Percentiles rank a stretch among this genome's conserved stretches.
Conservation (phyloP, 331 rosid species). For the Acacia pycnantha region DNA sequence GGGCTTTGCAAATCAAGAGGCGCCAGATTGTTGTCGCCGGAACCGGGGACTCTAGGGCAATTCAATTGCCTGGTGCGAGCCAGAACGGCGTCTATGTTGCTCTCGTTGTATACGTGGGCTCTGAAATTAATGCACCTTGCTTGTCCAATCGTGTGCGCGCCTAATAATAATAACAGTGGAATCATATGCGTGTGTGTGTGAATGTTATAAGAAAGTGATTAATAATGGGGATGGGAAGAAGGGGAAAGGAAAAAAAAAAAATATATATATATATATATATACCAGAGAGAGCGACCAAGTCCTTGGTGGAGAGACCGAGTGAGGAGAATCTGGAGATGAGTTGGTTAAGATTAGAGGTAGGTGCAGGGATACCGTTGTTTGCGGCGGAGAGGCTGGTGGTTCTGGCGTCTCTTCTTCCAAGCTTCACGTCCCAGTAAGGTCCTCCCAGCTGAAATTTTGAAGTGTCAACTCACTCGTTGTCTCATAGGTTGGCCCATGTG, state of each 20-base stretch:
- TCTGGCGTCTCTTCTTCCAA: slow-evolving; percentile 85
- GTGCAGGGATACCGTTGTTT: slow-evolving; percentile 68
- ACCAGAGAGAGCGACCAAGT: slow-evolving; percentile 88
- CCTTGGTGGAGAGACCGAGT: slow-evolving; percentile 76
- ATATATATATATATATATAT: neutral
- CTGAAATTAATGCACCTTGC: slow-evolving; percentile 73
- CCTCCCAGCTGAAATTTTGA: slow-evolving; percentile 69
- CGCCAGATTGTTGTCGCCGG: slow-evolving; percentile 78
- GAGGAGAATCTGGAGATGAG: slow-evolving; percentile 60
- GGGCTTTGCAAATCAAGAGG: slow-evolving; percentile 66
- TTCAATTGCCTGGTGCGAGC: slow-evolving; percentile 48
- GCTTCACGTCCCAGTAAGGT: slow-evolving; percentile 75
- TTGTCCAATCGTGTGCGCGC: slow-evolving; percentile 81
- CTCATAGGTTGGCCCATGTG: neutral
- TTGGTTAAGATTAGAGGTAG: slow-evolving; percentile 57
- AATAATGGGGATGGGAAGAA: neutral
- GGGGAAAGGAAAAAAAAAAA: neutral
- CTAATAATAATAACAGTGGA: slow-evolving; percentile 24
- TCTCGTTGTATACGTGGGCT: slow-evolving; percentile 61
- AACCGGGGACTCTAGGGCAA: slow-evolving; percentile 56
- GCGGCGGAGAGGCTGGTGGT: slow-evolving; percentile 77
- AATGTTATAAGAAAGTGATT: neutral
- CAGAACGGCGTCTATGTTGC: slow-evolving; percentile 46
- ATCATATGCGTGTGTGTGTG: too few relatives aligned
- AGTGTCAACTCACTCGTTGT: neutral